A percentile compares a stretch with the other conserved stretches of the same genome.
phyloP scores from a whole-genome alignment of 2,329 filamentous ascomycete genomes.

The Pestalotiopsis sp. region DNA sequence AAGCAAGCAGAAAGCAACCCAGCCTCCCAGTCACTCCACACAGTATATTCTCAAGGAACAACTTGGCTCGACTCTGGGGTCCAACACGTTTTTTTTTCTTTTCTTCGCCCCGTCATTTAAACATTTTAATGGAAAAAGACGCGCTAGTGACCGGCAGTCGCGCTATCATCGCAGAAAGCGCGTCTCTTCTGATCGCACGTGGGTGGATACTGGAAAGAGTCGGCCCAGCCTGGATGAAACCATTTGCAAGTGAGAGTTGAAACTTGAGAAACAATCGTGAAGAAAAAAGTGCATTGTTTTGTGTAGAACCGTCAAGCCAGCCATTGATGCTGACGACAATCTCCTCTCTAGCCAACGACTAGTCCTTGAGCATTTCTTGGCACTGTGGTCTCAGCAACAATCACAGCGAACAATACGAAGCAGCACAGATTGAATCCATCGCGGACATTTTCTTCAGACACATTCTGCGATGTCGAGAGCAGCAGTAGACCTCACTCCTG shows the following conservation, averaged over 20 bases:
- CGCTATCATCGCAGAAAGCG: not conserved
- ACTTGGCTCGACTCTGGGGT: not conserved
- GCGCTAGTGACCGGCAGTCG: not conserved
- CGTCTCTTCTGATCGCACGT: not conserved
- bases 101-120: not conserved
- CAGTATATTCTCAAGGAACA: not conserved
- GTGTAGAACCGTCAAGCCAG: not conserved
- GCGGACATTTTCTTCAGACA: not conserved
- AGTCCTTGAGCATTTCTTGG: not conserved
- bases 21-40: not conserved
- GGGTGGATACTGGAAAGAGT: not conserved
- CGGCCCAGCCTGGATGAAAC: not conserved
- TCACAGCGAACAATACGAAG: not conserved
- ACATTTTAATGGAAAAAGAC: not conserved
- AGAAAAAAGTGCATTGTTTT: not conserved
- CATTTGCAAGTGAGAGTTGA: not conserved
- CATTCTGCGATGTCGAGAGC: not conserved
- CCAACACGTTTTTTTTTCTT: slow-evolving; percentile 1
- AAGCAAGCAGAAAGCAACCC: not conserved
- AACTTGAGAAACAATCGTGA: not conserved
- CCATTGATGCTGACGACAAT: not conserved
- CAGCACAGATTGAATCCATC: not conserved
- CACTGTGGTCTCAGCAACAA: not conserved
- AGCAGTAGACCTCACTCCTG: not conserved
- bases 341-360: not conserved